Conservation (phyloP, 1,284 basidiomycete genomes). For the Moesziomyces parantarcticus region DNA sequence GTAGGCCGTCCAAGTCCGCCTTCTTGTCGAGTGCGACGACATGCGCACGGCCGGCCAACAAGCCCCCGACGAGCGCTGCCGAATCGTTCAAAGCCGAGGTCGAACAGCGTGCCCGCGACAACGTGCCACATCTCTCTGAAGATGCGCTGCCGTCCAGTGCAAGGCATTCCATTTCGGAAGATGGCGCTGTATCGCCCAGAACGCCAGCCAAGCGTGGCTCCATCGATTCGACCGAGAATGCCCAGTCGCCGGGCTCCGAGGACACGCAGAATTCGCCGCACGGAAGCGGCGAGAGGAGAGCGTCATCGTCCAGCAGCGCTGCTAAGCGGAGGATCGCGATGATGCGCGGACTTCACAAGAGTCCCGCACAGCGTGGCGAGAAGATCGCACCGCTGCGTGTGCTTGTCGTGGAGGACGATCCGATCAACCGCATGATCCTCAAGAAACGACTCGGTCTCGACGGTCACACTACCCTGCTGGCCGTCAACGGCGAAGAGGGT, state of each 20-base stretch:
- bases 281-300: conserved; percentile 14
- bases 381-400: conserved; percentile 52
- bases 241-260: conserved; percentile 22
- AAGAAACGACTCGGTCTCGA: conserved; percentile 77
- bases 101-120: conserved; percentile 29
- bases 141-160: conserved; percentile 19
- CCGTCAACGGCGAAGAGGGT: conserved; percentile 82
- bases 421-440: conserved; percentile 80
- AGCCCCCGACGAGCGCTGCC: conserved; percentile 21
- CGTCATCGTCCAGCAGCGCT: conserved; percentile 28
- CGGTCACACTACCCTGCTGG: conserved; percentile 77
- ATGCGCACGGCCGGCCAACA: conserved; percentile 9
- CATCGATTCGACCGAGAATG: background rate
- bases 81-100: conserved; percentile 44
- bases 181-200: conserved; percentile 2
- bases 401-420: conserved; percentile 72
- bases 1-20: conserved; percentile 15
- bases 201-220: conserved; percentile 7
- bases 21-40: conserved; percentile 20
- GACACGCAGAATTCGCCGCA: conserved; percentile 8
- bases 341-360: conserved; percentile 41
- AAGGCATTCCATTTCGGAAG: conserved; percentile 1
- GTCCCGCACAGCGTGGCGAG: conserved; percentile 13
- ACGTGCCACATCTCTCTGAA: conserved; percentile 15
- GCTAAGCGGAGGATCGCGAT: conserved; percentile 35